Conservation (phyloP, 2,329 filamentous ascomycete species). For the Penicillium sp. region DNA sequence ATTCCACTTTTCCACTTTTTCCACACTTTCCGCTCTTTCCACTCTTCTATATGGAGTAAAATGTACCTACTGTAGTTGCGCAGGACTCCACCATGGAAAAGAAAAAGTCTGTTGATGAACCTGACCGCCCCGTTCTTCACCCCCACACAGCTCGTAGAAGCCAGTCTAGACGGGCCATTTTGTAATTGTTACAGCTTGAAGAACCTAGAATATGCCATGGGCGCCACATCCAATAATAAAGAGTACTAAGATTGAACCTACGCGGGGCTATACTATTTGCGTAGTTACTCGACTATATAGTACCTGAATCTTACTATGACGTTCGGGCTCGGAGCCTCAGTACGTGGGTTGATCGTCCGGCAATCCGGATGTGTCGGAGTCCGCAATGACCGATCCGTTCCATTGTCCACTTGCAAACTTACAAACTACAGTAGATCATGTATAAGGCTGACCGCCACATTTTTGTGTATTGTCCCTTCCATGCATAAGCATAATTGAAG, state of each 20-base stretch:
- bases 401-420: too few relatives aligned
- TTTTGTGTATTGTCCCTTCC: neutral
- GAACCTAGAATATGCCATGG: neutral
- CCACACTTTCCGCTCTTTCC: neutral
- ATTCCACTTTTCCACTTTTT: neutral
- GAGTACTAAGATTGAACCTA: neutral
- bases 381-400: conserved; percentile 11
- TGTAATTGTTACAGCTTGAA: neutral
- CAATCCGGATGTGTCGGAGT: conserved; percentile 17
- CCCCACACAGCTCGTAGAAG: neutral
- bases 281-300: too few relatives aligned
- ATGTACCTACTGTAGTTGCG: neutral
- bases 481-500: neutral
- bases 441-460: conserved; percentile 24
- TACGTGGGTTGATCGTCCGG: neutral
- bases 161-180: neutral
- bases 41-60: neutral
- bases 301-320: neutral
- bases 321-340: conserved; percentile 4
- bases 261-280: too few relatives aligned
- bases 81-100: neutral
- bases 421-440: neutral
- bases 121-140: neutral
- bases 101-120: conserved; percentile 5
- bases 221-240: neutral